These are phyloP conservation scores for Coprinopsis strossmayeri DNA, from an alignment of 768 basidiomycete species.

Conservation along the genomic window DNA sequence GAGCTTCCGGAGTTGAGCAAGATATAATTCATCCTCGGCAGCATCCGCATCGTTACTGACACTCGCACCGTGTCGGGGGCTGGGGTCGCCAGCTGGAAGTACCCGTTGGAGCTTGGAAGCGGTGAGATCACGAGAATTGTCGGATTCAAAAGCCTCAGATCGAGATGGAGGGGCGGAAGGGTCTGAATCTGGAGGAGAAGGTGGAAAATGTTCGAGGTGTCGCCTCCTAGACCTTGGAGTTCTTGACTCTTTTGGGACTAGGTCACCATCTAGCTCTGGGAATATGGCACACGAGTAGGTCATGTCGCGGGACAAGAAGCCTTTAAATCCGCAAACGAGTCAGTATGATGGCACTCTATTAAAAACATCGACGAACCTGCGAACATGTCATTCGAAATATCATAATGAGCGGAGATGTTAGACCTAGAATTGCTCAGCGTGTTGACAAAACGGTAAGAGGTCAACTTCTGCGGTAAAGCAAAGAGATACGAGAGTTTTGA, in stretches of 20 bases:
- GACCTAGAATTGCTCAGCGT: constrained; percentile 57
- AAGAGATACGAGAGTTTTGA: constrained; percentile 48
- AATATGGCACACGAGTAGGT: constrained; percentile 74
- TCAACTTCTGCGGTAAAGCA: constrained; percentile 45
- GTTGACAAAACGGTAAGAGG: constrained; percentile 57
- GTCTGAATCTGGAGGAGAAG: background rate
- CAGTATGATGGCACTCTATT: constrained; percentile 1
- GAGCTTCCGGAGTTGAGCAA: constrained; percentile 57
- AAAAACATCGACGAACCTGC: constrained; percentile 30
- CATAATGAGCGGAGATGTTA: constrained; percentile 74
- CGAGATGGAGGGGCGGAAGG: background rate
- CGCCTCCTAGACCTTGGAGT: background rate
- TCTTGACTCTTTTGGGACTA: constrained; percentile 12
- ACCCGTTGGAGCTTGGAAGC: too few species aligned
- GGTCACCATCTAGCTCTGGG: constrained; percentile 54
- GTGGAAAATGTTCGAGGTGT: background rate
- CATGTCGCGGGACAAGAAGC: constrained; percentile 65
- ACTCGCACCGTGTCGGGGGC: too few species aligned
- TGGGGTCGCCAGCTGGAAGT: too few species aligned
- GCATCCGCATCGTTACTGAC: too few species aligned
- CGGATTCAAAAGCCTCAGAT: background rate
- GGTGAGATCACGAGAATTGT: background rate
- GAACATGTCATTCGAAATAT: constrained; percentile 76
- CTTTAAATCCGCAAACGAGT: constrained; percentile 23
- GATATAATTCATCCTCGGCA: constrained; percentile 22